Conservation (phyloP, 106 monocot genomes). For the Iris macrosiphon region DNA sequence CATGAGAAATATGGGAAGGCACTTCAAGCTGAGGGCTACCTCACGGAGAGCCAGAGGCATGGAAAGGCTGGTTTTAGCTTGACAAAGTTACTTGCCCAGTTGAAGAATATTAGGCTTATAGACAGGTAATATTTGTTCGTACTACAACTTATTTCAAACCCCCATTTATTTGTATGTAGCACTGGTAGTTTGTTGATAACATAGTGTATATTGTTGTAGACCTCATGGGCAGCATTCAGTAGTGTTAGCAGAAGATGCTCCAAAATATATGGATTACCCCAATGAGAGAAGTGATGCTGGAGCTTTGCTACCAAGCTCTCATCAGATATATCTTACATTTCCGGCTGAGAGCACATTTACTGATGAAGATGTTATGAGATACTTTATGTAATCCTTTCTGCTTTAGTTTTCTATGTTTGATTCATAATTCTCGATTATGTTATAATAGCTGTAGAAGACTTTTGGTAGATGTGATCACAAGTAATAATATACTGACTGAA, state of each 20-base stretch:
- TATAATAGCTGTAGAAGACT: neutral
- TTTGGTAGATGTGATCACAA: no score
- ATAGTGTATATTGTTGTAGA: no score
- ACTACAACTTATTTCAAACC: no score
- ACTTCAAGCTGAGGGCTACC: slow-evolving; percentile 58
- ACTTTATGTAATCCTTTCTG: slow-evolving; percentile 45
- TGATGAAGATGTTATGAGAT: slow-evolving; percentile 67
- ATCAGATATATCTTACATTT: slow-evolving; percentile 83
- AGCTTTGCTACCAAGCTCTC: slow-evolving; percentile 20
- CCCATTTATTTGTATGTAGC: no score
- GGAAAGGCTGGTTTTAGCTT: slow-evolving; percentile 59
- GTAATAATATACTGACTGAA: no score
- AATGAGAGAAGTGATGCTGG: slow-evolving; percentile 23
- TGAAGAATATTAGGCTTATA: slow-evolving; percentile 49
- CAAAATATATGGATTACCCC: slow-evolving; percentile 30
- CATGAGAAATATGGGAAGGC: slow-evolving; percentile 51
- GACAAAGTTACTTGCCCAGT: slow-evolving; percentile 50
- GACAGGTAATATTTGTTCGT: slow-evolving; percentile 33
- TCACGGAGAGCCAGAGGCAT: slow-evolving; percentile 77
- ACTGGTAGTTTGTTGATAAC: no score
- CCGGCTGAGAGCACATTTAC: slow-evolving; percentile 71
- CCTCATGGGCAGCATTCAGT: slow-evolving; percentile 74
- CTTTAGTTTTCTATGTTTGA: neutral
- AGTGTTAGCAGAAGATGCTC: slow-evolving; percentile 41
- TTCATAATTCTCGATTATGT: neutral